Percentiles rank a stretch among this genome's conserved stretches.
Conservation (phyloP, 495 filamentous ascomycete species). For the Penicillium waksmanii region DNA sequence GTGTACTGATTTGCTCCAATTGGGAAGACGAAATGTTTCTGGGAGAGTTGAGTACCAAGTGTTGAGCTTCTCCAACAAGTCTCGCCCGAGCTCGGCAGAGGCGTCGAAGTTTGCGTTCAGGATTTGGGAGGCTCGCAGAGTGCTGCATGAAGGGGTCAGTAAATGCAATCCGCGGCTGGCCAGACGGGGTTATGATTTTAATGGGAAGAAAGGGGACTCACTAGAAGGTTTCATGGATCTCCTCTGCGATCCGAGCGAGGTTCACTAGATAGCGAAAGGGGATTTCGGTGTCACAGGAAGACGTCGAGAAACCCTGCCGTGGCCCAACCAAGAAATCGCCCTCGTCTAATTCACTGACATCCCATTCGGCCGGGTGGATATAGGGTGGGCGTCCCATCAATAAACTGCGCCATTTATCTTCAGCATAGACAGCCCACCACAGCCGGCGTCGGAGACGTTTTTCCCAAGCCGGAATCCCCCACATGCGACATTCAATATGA, state of each 20-base stretch:
- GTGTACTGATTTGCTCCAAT: slow-evolving; percentile 37
- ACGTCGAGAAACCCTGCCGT: slow-evolving; percentile 28
- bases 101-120: slow-evolving; percentile 34
- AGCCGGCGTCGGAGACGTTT: slow-evolving; percentile 79
- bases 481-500: slow-evolving; percentile 83
- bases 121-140: slow-evolving; percentile 37
- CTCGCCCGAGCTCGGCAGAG: slow-evolving; percentile 33
- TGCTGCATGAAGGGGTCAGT: slow-evolving; percentile 20
- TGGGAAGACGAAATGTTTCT: slow-evolving; percentile 33
- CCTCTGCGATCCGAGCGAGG: slow-evolving; percentile 35
- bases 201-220: slow-evolving; percentile 10
- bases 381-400: slow-evolving; percentile 85
- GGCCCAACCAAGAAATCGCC: slow-evolving; percentile 63
- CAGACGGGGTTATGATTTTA: background rate
- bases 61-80: slow-evolving; percentile 34
- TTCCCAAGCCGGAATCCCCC: slow-evolving; percentile 90
- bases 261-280: slow-evolving; percentile 33
- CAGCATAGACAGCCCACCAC: slow-evolving; percentile 90
- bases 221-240: slow-evolving; percentile 41
- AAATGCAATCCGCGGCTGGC: background rate
- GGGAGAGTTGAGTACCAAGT: slow-evolving; percentile 36
- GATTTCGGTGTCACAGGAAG: slow-evolving; percentile 27
- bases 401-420: slow-evolving; percentile 92
- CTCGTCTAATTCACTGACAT: slow-evolving; percentile 66
- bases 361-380: slow-evolving; percentile 79